Percentiles rank a stretch among this genome's conserved stretches.
Conservation (phyloP, 306 rosid species). For the Prunus padus region DNA sequence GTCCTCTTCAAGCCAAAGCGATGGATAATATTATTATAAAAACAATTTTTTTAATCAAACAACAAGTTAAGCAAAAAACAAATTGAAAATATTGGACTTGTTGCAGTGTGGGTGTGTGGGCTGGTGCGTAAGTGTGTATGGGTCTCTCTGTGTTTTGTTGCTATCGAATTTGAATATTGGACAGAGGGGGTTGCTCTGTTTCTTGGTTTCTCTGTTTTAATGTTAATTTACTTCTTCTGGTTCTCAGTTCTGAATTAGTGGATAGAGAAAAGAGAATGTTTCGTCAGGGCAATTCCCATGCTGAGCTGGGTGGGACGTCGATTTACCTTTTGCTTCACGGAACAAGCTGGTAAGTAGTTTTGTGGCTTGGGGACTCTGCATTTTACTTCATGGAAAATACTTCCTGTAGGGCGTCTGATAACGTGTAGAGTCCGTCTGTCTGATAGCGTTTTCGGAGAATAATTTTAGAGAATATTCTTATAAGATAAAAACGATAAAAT, state of each 20-base stretch:
- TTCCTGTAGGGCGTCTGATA: too few species aligned
- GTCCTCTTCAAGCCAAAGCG: conserved; percentile 41
- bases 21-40: not conserved
- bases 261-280: not conserved
- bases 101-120: not conserved
- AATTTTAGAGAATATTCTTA: too few species aligned
- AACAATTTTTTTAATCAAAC: not conserved
- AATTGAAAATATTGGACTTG: not conserved
- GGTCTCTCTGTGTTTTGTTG: not conserved
- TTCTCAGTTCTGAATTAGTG: not conserved
- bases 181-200: not conserved
- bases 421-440: too few species aligned
- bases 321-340: not conserved
- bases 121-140: not conserved
- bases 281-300: not conserved
- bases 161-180: not conserved
- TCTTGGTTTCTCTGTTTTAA: not conserved
- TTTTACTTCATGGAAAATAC: too few species aligned
- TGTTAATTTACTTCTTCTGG: not conserved
- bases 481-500: too few species aligned
- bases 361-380: not conserved
- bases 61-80: not conserved
- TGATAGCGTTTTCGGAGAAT: too few species aligned
- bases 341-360: not conserved
- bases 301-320: not conserved